A percentile compares a stretch with the other conserved stretches of the same genome.
Evolutionary conservation across 2,329 filamentous ascomycete species (phyloP).

Genomic region (Scytalidium sp.): DNA sequence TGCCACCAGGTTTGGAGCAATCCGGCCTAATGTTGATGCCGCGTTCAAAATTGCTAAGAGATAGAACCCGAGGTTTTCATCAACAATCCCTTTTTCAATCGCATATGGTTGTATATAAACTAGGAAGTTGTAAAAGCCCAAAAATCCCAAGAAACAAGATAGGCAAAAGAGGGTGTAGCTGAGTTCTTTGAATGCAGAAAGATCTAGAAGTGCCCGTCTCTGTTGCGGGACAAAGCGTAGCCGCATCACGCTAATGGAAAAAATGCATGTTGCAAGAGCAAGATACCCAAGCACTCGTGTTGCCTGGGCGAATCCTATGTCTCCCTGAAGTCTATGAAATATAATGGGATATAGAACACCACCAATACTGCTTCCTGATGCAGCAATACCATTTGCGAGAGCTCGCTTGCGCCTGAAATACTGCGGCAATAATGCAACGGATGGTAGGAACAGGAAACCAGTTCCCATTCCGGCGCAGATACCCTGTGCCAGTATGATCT

Average conservation of each 20-base stretch:
- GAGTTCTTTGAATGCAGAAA: conserved; percentile 29
- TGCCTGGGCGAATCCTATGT: conserved; percentile 59
- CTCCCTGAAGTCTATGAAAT: conserved; percentile 52
- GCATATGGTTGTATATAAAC: conserved; percentile 42
- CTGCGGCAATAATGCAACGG: conserved; percentile 56
- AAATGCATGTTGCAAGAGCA: conserved; percentile 21
- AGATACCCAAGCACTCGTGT: conserved; percentile 53
- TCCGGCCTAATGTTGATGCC: conserved; percentile 47
- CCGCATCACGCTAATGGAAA: conserved; percentile 31
- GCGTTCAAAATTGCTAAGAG: conserved; percentile 51
- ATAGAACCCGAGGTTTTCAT: conserved; percentile 41
- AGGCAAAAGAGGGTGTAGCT: conserved; percentile 30
- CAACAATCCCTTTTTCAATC: conserved; percentile 41
- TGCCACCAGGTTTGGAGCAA: conserved; percentile 47
- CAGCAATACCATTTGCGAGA: conserved; percentile 32
- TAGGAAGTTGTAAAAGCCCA: conserved; percentile 49
- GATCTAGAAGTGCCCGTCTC: conserved; percentile 25
- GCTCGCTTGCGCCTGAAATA: conserved; percentile 34
- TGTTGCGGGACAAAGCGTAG: conserved; percentile 39
- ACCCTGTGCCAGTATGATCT: conserved; percentile 42
- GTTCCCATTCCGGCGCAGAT: conserved; percentile 42
- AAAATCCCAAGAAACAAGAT: conserved; percentile 38
- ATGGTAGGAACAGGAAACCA: conserved; percentile 39
- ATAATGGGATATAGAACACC: conserved; percentile 61
- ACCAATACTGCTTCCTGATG: conserved; percentile 55